Conservation (phyloP, 1,139 yeast genomes). For the Candida glucosophila region DNA sequence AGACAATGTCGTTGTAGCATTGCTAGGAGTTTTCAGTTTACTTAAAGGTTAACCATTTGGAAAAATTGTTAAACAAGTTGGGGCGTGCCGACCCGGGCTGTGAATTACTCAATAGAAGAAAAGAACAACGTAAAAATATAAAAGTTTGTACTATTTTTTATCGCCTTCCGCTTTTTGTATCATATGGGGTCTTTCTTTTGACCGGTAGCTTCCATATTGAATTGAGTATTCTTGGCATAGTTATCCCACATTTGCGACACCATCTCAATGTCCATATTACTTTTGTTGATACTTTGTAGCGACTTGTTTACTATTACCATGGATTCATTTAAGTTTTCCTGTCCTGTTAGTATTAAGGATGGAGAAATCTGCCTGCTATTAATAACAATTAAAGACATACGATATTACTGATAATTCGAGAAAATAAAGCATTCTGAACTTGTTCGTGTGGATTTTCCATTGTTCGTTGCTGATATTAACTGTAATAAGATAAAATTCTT, state of each 20-base stretch:
- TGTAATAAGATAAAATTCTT: no score
- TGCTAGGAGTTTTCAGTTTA: no score
- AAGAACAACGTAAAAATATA: no score
- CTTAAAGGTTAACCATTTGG: no score
- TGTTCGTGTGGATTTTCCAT: conserved; percentile 92
- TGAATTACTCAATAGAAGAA: no score
- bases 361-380: neutral
- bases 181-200: conserved; percentile 49
- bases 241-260: conserved; percentile 79
- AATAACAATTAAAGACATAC: conserved; percentile 30
- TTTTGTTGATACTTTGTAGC: conserved; percentile 53
- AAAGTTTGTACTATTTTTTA: no score
- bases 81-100: no score
- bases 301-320: conserved; percentile 54
- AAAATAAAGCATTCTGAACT: conserved; percentile 68
- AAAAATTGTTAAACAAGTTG: no score
- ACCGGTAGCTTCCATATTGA: conserved; percentile 66
- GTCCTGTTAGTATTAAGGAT: conserved; percentile 4
- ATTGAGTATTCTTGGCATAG: conserved; percentile 63
- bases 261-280: conserved; percentile 63
- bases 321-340: conserved; percentile 68
- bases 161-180: no score
- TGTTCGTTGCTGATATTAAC: no score
- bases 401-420: conserved; percentile 70
- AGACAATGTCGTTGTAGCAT: no score